Evolutionary conservation across 2,329 filamentous ascomycete species (phyloP), one percentile per base, ranked within the genome.

Genomic region (Pseudomassariella vexata): DNA sequence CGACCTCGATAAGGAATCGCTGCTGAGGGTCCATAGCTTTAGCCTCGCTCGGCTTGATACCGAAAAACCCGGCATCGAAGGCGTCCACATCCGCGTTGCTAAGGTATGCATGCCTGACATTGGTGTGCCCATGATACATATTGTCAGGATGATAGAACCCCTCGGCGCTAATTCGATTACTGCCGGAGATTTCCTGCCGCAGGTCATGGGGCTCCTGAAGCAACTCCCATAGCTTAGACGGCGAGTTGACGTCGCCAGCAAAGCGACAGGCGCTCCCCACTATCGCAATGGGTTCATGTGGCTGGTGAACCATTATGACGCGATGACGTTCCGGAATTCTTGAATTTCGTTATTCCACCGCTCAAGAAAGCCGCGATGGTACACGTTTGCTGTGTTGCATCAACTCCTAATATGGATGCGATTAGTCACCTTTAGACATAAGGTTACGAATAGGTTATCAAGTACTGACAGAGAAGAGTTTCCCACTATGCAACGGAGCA

Each of bases 61-160:
- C 50, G 48, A 67, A 67, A 49, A 66, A 67, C 2, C 45, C 39
- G 17, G 59, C 46, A 38, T 68, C 63, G 32, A 63, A 63, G 2
- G 36, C 32, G 18, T 10, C 17, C 2, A 40, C 12, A 19, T 52
- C 42, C 11, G 42, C 38, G 6, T 46, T 30, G 3, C 51, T 25
- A 3, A 51, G 34, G 28, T 53, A 42, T 4, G 42, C 31, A 15
- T 47, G 39, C 19, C 30, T 38, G 10, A 41, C 46, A 20, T 48
- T 42, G 16, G 30, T 40, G n/a, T 37, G 42, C 5, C 48, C 50
- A 29, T 48, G 48, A n/a, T 44, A 37, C 3, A 36, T 19, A 5
- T 34, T 33, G 16, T 51, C 24, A 6, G 28, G 19, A 16, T 42
- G 42, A 23, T 45, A 39, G 32, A 31, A 42, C 4, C 25, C 37